These are phyloP conservation scores for Saccharomyces jurei DNA, from an alignment of 805 yeast species.

Conservation along the genomic window DNA sequence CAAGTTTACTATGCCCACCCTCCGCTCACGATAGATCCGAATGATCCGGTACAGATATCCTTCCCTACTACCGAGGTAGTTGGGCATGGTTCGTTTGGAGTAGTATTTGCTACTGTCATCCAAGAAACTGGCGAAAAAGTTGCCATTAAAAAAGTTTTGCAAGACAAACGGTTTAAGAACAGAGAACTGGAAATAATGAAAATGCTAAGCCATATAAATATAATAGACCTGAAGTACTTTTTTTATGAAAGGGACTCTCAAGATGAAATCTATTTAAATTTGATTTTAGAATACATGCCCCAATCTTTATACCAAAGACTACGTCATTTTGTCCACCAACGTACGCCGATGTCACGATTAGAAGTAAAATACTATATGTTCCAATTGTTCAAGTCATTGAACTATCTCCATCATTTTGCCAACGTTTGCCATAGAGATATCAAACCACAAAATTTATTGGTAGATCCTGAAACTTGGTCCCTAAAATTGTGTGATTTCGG, in stretches of 20 bases:
- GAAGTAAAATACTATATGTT: conserved; percentile 82
- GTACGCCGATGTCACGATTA: conserved; percentile 75
- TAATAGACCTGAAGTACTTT: conserved; percentile 80
- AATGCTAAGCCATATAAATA: conserved; percentile 72
- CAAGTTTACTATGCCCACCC: conserved; percentile 24
- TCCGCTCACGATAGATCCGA: conserved; percentile 1
- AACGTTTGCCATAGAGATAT: conserved; percentile 89
- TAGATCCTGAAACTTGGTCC: conserved; percentile 77
- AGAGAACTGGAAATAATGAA: conserved; percentile 96
- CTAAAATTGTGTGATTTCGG: conserved; percentile 95
- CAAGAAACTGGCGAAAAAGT: conserved; percentile 68
- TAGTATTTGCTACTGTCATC: conserved; percentile 83
- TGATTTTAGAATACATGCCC: conserved; percentile 90
- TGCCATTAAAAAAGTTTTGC: conserved; percentile 93
- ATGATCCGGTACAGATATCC: conserved; percentile 35
- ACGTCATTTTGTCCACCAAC: conserved; percentile 70
- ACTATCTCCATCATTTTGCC: conserved; percentile 69
- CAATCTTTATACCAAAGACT: conserved; percentile 89
- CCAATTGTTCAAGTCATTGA: conserved; percentile 67
- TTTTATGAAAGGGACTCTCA: conserved; percentile 69
- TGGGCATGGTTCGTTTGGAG: conserved; percentile 99
- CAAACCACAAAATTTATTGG: conserved; percentile 82
- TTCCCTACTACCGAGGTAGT: conserved; percentile 83
- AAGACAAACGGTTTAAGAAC: conserved; percentile 88
- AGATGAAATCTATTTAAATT: conserved; percentile 62